Percentiles rank a stretch among this genome's conserved stretches.
phyloP scores from a whole-genome alignment of 1,139 yeast species.

The Lodderomyces theae region DNA sequence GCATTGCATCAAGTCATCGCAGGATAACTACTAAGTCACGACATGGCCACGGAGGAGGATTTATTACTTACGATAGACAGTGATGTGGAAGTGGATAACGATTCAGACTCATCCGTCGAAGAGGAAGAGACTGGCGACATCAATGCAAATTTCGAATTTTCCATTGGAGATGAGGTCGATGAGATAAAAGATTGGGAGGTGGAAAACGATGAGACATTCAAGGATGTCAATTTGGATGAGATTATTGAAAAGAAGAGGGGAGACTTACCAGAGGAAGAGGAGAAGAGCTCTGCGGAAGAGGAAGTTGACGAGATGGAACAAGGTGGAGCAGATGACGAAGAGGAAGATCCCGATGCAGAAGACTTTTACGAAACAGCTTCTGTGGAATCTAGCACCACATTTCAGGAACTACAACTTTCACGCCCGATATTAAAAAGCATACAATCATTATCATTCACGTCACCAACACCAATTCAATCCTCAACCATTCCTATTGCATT shows the following conservation, averaged over 20 bases:
- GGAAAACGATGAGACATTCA: constrained; percentile 31
- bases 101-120: constrained; percentile 12
- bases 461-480: constrained; percentile 92
- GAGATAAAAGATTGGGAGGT: constrained; percentile 84
- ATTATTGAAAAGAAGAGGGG: constrained; percentile 80
- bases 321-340: constrained; percentile 21
- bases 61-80: constrained; percentile 17
- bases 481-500: constrained; percentile 92
- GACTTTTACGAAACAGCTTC: constrained; percentile 55
- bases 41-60: constrained; percentile 13
- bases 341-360: constrained; percentile 27
- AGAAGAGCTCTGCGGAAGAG: constrained; percentile 18
- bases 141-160: constrained; percentile 70
- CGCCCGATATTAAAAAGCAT: constrained; percentile 88
- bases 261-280: constrained; percentile 34
- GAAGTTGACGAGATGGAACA: constrained; percentile 24
- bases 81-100: constrained; percentile 47
- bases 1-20: too few relatives aligned
- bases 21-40: background rate
- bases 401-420: constrained; percentile 76
- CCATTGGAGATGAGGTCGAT: constrained; percentile 49
- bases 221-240: constrained; percentile 81
- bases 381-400: constrained; percentile 41
- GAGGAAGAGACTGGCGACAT: constrained; percentile 40
- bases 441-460: constrained; percentile 71